Percentiles rank a stretch among this genome's conserved stretches.
phyloP scores from a whole-genome alignment of 2,329 filamentous ascomycete species.

The Akanthomyces uredinophilus region DNA sequence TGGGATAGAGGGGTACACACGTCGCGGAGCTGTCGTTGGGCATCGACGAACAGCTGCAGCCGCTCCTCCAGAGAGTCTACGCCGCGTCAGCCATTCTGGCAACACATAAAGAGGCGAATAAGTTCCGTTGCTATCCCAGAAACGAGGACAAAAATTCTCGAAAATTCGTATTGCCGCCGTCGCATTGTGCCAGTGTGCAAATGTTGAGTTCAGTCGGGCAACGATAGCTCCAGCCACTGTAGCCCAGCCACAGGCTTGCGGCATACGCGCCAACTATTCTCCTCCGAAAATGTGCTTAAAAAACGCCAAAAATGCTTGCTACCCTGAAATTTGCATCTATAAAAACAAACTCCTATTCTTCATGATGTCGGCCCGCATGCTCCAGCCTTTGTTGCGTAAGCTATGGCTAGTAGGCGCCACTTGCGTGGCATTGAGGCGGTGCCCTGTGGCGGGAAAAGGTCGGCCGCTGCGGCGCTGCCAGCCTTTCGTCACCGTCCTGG shows the following conservation, averaged over 20 bases:
- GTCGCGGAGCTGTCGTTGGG: background rate
- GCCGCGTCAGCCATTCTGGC: background rate
- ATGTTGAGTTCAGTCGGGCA: background rate
- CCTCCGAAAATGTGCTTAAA: background rate
- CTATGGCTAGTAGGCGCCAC: conserved; percentile 9
- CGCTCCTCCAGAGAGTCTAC: background rate
- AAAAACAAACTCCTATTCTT: background rate
- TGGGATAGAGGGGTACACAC: background rate
- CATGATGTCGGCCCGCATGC: background rate
- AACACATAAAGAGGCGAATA: background rate
- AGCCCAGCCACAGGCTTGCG: background rate
- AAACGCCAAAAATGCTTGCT: background rate
- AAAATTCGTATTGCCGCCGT: background rate
- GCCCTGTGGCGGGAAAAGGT: conserved; percentile 14
- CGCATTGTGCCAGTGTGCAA: too few relatives aligned
- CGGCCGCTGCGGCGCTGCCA: background rate
- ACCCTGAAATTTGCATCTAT: background rate
- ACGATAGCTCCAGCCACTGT: background rate
- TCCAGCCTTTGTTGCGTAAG: conserved; percentile 8
- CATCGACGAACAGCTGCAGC: too few relatives aligned
- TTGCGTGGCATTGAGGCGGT: conserved; percentile 15
- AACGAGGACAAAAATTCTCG: background rate
- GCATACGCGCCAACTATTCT: background rate
- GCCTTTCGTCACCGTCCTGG: conserved; percentile 12
- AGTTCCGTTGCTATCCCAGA: background rate